Base-by-base conservation (phyloP, 1,284 basidiomycete species). In the Fomitiporia mediterranea region DNA sequence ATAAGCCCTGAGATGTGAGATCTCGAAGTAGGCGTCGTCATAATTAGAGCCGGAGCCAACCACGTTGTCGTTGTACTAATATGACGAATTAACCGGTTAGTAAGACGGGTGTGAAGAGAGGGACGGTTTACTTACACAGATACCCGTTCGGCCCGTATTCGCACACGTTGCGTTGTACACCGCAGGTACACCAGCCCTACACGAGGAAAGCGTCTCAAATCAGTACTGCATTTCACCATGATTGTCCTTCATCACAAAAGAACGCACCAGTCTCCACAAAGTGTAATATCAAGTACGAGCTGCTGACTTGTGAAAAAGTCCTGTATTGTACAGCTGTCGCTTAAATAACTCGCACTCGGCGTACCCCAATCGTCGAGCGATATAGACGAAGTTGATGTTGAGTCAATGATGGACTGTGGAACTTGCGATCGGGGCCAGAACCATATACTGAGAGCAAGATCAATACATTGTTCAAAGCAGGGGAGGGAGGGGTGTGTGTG, bases 391-490 rank as follows among this genome's bases (percentile, higher is more conserved):
- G 72, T 74, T 0, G 73, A 71, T 2, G 66, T 70, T 13, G 72
- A 67, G 15, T 66, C 63, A 32, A 63, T 60, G 58, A 81, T 67
- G 1, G 74, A 70, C 57, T 72, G 64, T 58, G 82, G 74, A 25
- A 80, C 44, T 47, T 40, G 42, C 15, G 38, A n/a, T 43, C 32
- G 48, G 53, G 79, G 78, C 80, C 85, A 86, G 69, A 86, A 91
- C 89, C 89, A 92, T 28, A 89, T 79, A 64, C 76, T 82, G 55
- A n/a, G 25, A 11, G 25, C n/a, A 30, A 30, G 30, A 27, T 17
- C 38, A 25, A 21, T 32, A 28, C 50, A 53, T 39, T 62, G 55
- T 38, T 23, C 23, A 47, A 13, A 13, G 25, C 42, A 5, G 32
- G 40, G 35, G 39, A 25, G 37, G 42, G 23, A 32, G 28, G 11